Evolutionary conservation across 352 stramenopile genomes (phyloP).

Genomic region (Globisporangium cylindrosporum): DNA sequence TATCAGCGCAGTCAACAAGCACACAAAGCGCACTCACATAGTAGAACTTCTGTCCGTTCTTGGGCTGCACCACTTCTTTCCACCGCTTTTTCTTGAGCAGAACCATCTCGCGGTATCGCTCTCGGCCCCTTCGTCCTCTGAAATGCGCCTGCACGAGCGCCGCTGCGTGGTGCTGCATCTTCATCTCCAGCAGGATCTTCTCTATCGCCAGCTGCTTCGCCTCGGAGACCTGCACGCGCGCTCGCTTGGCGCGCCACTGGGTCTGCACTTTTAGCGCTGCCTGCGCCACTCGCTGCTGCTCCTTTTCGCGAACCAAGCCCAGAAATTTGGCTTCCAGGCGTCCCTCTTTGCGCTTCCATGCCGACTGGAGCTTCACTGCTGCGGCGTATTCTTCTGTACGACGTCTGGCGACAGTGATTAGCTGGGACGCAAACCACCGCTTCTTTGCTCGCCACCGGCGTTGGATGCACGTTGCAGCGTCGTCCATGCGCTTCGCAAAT

Average conservation of each 20-base stretch:
- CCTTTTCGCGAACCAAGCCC: slow-evolving; percentile 33
- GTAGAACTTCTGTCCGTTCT: slow-evolving; percentile 83
- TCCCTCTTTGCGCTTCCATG: slow-evolving; percentile 61
- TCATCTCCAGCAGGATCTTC: slow-evolving; percentile 38
- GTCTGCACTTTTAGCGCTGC: slow-evolving; percentile 47
- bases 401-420: slow-evolving; percentile 33
- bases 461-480: slow-evolving; percentile 44
- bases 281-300: slow-evolving; percentile 29
- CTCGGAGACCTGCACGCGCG: slow-evolving; percentile 24
- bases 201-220: slow-evolving; percentile 39
- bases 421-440: slow-evolving; percentile 33
- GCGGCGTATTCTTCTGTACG: slow-evolving; percentile 39
- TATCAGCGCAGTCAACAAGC: background rate
- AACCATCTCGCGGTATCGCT: slow-evolving; percentile 47
- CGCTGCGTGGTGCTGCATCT: slow-evolving; percentile 62
- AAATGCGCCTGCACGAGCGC: slow-evolving; percentile 77
- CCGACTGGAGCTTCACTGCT: slow-evolving; percentile 47
- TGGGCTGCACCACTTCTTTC: slow-evolving; percentile 88
- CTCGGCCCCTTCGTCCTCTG: slow-evolving; percentile 64
- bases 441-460: slow-evolving; percentile 51
- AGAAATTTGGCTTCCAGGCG: slow-evolving; percentile 35
- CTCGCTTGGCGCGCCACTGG: slow-evolving; percentile 40
- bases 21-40: slow-evolving; percentile 53
- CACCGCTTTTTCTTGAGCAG: slow-evolving; percentile 80
- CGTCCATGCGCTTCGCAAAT: slow-evolving; percentile 26